Base-by-base conservation (phyloP, 73 alveolate species). In the Paramecium biaurelia region DNA sequence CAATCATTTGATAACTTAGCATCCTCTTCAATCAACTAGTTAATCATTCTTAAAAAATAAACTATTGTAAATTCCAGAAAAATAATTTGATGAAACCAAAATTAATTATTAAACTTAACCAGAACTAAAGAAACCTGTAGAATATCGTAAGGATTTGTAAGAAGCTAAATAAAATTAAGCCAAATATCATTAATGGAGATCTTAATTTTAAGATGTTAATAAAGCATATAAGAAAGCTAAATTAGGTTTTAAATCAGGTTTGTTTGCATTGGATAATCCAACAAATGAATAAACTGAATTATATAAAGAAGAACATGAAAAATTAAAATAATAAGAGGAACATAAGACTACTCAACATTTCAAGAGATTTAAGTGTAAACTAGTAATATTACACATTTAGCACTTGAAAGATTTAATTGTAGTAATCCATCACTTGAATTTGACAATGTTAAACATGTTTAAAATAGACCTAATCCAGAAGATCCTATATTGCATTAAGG, bases 171-270 rank as follows among this genome's bases (percentile, higher is more conserved):
- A 42, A 26, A 24, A 79, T 23, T 45, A 79, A 79, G 26, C 20
- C 9, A 79, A 79, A 79, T 79, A 79, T 21, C 28, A 41, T 42
- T 28, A 79, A 45, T 79, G 90, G 90, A 38, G 90, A 43, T 30
- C 45, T 24, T 11, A 79, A 45, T 79, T n/a, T 79, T 41, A 47
- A 24, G 90, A 79, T 79, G 90, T 79, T 7, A 79, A 79, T 47
- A 79, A 63, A 43, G 90, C 90, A 43, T 79, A 37, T 34, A 79
- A 34, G 72, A 79, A 79, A 34, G 90, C 90, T 10, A 79, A 79
- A 79, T 20, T 21, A 45, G 90, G 76, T 20, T 79, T 30, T 24
- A 79, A 79, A 63, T 79, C 90, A 37, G 90, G 90, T 12, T 21
- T 79, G 47, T 79, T 42, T 41, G 72, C 76, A 1, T 34, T 79